Percentiles rank a stretch among this genome's conserved stretches.
Evolutionary conservation across 768 basidiomycete species (phyloP).

Genomic region (Trametes gibbosa): DNA sequence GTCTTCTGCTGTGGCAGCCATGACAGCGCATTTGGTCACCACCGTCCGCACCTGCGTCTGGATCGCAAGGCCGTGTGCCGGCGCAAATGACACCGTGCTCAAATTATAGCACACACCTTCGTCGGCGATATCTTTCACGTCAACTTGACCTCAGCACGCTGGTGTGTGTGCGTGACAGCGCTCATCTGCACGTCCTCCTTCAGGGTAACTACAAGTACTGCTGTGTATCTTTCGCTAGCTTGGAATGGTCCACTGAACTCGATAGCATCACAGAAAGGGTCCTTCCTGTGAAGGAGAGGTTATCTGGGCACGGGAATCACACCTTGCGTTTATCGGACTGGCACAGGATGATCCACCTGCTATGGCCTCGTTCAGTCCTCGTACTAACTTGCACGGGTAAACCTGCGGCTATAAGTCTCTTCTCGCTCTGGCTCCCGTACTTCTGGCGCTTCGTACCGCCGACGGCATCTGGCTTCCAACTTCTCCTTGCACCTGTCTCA

Average conservation of each 20-base stretch:
- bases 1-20: not conserved
- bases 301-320: not conserved
- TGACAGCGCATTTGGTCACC: not conserved
- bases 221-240: too few species aligned
- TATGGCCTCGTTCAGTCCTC: not conserved
- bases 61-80: not conserved
- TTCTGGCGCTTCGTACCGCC: not conserved
- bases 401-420: not conserved
- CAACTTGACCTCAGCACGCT: not conserved
- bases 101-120: not conserved
- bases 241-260: not conserved
- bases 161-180: not conserved
- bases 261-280: not conserved
- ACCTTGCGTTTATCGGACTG: conserved; percentile 7
- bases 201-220: not conserved
- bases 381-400: not conserved
- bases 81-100: not conserved
- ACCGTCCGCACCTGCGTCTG: not conserved
- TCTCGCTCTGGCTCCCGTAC: not conserved
- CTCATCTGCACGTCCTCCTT: not conserved
- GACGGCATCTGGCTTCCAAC: not conserved
- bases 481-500: not conserved
- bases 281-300: not conserved
- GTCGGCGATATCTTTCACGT: conserved; percentile 9
- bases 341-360: not conserved